Percentiles rank a stretch among this genome's conserved stretches.
Evolutionary conservation across 2,329 filamentous ascomycete species (phyloP).

Genomic region (Aspergillus clavatus): DNA sequence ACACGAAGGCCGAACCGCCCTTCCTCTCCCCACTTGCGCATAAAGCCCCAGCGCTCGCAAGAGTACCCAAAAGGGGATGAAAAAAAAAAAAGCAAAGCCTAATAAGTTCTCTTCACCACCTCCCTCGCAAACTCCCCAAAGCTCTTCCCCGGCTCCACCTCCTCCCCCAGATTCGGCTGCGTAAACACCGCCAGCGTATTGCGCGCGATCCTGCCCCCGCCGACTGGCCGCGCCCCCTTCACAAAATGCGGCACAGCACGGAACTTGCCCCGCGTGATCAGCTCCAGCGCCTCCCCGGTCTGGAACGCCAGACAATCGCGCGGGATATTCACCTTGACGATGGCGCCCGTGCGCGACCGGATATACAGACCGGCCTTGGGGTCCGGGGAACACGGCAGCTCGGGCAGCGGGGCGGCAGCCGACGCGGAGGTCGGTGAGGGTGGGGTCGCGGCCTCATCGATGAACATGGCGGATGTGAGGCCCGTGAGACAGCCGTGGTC

Average conservation of each 20-base stretch:
- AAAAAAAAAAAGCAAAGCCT: constrained; percentile 1
- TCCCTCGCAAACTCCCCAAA: constrained; percentile 73
- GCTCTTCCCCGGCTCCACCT: constrained; percentile 66
- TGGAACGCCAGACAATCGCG: constrained; percentile 91
- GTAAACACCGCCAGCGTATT: constrained; percentile 97
- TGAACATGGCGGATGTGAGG: constrained; percentile 91
- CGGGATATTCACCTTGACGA: constrained; percentile 89
- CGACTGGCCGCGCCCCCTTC: constrained; percentile 61
- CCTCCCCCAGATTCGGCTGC: constrained; percentile 79
- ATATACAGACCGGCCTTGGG: constrained; percentile 89
- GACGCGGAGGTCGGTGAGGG: constrained; percentile 30
- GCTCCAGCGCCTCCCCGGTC: constrained; percentile 85
- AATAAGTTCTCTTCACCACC: constrained; percentile 66
- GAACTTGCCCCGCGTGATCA: constrained; percentile 87
- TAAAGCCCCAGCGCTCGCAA: too few relatives aligned
- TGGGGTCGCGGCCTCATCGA: constrained; percentile 62
- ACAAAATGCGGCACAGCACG: constrained; percentile 96
- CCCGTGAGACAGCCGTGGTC: constrained; percentile 94
- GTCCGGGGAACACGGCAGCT: constrained; percentile 73
- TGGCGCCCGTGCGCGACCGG: constrained; percentile 72
- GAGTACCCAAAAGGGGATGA: constrained; percentile 53
- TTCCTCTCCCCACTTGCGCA: too few relatives aligned
- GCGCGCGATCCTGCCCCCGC: constrained; percentile 57
- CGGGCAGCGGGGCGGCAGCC: constrained; percentile 50
- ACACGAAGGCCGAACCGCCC: too few relatives aligned